These are phyloP conservation scores for Primulina eburnea DNA, from an alignment of 257 asterid species.

Conservation along the genomic window DNA sequence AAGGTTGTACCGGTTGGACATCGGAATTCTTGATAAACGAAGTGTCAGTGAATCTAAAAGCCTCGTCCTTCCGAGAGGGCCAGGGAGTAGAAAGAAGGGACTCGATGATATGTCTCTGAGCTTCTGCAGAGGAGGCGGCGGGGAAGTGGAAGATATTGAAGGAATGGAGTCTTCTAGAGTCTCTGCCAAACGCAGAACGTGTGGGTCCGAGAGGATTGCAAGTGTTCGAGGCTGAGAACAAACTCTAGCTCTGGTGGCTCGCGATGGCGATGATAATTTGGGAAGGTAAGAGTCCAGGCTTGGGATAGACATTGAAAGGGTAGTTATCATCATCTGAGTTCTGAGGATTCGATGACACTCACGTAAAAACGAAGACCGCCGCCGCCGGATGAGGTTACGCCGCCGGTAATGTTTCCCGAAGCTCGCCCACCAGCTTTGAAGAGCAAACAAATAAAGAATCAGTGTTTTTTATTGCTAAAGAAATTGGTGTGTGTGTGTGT, in stretches of 20 bases:
- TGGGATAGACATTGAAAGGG: conserved; percentile 44
- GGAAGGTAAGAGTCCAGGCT: conserved; percentile 35
- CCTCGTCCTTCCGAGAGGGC: conserved; percentile 90
- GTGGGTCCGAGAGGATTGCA: conserved; percentile 77
- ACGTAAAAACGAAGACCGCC: background rate
- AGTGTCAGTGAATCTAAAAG: conserved; percentile 79
- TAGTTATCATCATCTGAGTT: conserved; percentile 1
- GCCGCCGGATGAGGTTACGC: background rate
- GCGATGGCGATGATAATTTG: conserved; percentile 27
- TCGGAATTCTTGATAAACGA: conserved; percentile 68
- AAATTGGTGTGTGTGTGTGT: no score
- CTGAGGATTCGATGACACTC: conserved; percentile 1
- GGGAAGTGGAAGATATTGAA: conserved; percentile 36
- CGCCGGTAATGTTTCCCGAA: background rate
- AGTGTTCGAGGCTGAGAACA: conserved; percentile 30
- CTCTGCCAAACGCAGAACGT: conserved; percentile 84
- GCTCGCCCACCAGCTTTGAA: background rate
- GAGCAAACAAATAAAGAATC: no score
- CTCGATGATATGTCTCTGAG: conserved; percentile 61
- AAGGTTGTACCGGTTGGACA: conserved; percentile 51
- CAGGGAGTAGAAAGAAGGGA: conserved; percentile 79
- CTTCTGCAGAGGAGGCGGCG: conserved; percentile 57
- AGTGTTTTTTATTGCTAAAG: no score
- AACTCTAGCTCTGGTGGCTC: conserved; percentile 30
- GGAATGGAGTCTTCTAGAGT: conserved; percentile 73